phyloP scores from a whole-genome alignment of 768 basidiomycete species.

The Vararia minispora region DNA sequence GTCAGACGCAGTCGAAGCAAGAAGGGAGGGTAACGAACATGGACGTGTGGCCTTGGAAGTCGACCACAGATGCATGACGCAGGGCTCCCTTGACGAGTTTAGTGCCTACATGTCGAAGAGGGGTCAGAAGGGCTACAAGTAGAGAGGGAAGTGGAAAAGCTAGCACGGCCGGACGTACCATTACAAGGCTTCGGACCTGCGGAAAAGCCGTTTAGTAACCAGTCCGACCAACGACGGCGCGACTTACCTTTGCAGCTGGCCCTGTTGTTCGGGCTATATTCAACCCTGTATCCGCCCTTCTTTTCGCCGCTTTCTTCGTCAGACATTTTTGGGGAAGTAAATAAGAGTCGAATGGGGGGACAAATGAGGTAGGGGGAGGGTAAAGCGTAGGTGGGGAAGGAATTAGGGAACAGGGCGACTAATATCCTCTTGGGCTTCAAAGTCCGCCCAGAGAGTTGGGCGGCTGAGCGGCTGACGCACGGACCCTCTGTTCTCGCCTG shows the following conservation, averaged over 20 bases:
- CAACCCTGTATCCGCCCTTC: constrained; percentile 63
- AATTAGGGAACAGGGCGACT: constrained; percentile 14
- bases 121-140: constrained; percentile 15
- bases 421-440: constrained; percentile 19
- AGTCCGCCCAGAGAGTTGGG: no score
- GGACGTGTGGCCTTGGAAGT: constrained; percentile 54
- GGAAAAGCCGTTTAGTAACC: constrained; percentile 19
- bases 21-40: constrained; percentile 36
- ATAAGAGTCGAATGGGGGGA: no score
- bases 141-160: constrained; percentile 4
- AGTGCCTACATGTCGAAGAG: constrained; percentile 37
- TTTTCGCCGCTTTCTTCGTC: constrained; percentile 26
- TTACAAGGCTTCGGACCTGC: constrained; percentile 68
- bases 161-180: constrained; percentile 30
- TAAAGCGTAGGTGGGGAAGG: constrained; percentile 13
- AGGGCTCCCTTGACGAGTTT: constrained; percentile 61
- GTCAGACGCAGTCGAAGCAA: constrained; percentile 1
- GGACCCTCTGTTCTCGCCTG: no score
- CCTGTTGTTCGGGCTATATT: constrained; percentile 57
- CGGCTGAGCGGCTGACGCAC: no score
- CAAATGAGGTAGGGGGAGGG: constrained; percentile 4
- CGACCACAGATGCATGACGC: constrained; percentile 65
- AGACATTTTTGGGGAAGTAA: constrained; percentile 23
- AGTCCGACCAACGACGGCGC: constrained; percentile 15
- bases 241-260: constrained; percentile 71